Percentiles rank a stretch among this genome's conserved stretches.
phyloP scores from a whole-genome alignment of 306 rosid genomes.

The Pachyrhizus erosus region DNA sequence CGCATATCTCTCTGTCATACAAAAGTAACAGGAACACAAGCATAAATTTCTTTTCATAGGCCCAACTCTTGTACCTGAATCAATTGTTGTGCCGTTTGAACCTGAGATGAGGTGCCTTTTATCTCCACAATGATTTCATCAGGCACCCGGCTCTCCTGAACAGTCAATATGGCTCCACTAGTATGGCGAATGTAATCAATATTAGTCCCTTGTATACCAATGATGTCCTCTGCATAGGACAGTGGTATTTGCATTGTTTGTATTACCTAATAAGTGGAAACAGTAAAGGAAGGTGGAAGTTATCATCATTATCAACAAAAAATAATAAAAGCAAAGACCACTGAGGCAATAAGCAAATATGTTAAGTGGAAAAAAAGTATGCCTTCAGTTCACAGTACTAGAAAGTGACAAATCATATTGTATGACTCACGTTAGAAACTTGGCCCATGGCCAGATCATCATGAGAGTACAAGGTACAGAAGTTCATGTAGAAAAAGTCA shows the following conservation, averaged over 20 bases:
- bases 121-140: slow-evolving; percentile 96
- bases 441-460: not conserved
- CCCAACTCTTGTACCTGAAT: slow-evolving; percentile 72
- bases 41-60: slow-evolving; percentile 12
- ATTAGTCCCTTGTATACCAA: slow-evolving; percentile 91
- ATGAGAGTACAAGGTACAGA: not conserved
- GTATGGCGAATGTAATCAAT: slow-evolving; percentile 90
- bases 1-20: slow-evolving; percentile 19
- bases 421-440: not conserved
- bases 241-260: slow-evolving; percentile 99
- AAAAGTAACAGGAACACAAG: not conserved
- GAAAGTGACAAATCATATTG: not conserved
- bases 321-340: not conserved
- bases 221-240: slow-evolving; percentile 94
- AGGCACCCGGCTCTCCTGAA: slow-evolving; percentile 90
- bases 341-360: not conserved
- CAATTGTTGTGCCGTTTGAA: slow-evolving; percentile 88
- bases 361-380: not conserved
- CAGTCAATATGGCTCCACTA: slow-evolving; percentile 91
- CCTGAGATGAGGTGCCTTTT: slow-evolving; percentile 90
- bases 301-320: slow-evolving; percentile 12
- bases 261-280: slow-evolving; percentile 62
- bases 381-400: not conserved
- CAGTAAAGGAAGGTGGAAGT: slow-evolving; percentile 13
- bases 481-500: slow-evolving; percentile 21